Conservation (phyloP, 768 basidiomycete species). For the Mycena metata region DNA sequence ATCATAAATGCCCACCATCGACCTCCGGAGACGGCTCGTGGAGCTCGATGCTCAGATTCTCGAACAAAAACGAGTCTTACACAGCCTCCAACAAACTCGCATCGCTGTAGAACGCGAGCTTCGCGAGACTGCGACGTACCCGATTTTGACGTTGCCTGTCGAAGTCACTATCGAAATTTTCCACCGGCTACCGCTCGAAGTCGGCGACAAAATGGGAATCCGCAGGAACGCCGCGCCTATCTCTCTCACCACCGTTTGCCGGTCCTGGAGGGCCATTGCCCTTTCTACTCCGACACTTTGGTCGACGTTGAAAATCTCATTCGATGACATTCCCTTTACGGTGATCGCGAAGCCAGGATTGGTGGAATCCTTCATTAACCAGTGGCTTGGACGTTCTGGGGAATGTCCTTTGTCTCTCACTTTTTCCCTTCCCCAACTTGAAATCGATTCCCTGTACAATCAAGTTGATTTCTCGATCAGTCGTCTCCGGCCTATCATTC, state of each 20-base stretch:
- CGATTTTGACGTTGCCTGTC: background rate
- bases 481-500: background rate
- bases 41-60: background rate
- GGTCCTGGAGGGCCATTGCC: constrained; percentile 1
- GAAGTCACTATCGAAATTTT: constrained; percentile 2
- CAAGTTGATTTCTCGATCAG: no score
- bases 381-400: constrained; percentile 10
- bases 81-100: background rate
- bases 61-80: background rate
- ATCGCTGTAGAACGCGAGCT: background rate
- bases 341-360: background rate
- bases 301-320: background rate
- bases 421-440: no score
- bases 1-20: background rate
- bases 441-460: no score
- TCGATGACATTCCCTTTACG: background rate
- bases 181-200: no score
- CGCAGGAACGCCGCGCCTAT: no score
- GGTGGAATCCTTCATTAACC: background rate
- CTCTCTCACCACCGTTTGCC: background rate
- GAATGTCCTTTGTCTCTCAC: background rate
- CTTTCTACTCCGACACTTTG: constrained; percentile 2
- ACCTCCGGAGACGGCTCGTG: background rate
- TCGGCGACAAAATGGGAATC: no score
- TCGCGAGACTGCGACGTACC: background rate